phyloP scores from a whole-genome alignment of 768 basidiomycete genomes.

The Boletus sensibilis region DNA sequence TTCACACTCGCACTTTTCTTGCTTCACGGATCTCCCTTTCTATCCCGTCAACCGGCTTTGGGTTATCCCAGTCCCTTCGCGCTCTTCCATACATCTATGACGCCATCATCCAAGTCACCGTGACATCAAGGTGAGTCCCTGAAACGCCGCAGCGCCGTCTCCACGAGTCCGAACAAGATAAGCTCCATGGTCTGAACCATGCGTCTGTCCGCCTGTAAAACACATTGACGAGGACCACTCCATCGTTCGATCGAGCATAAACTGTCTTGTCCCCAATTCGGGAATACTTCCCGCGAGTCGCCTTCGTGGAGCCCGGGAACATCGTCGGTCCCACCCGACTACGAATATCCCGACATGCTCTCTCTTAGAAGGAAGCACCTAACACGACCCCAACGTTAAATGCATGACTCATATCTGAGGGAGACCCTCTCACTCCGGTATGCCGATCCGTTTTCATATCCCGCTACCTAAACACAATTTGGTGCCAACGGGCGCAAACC shows the following conservation, averaged over 20 bases:
- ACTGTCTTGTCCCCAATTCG: not conserved
- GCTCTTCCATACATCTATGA: not conserved
- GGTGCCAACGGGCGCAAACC: constrained; percentile 10
- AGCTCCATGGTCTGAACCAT: constrained; percentile 12
- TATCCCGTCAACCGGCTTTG: not conserved
- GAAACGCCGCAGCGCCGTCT: constrained; percentile 27
- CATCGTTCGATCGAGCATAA: constrained; percentile 7
- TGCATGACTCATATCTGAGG: not conserved
- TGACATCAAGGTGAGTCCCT: constrained; percentile 9
- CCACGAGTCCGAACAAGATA: constrained; percentile 18
- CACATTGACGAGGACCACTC: constrained; percentile 13
- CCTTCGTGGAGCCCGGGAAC: not conserved
- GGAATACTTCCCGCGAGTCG: not conserved
- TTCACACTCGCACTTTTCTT: not conserved
- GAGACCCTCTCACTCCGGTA: not conserved
- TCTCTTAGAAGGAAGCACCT: not conserved
- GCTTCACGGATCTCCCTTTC: not conserved
- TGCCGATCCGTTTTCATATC: constrained; percentile 5
- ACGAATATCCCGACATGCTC: no score
- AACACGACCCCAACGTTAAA: constrained; percentile 2
- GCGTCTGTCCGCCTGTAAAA: constrained; percentile 15
- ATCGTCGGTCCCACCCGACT: no score
- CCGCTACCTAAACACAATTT: not conserved
- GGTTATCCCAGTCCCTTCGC: not conserved
- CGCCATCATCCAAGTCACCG: constrained; percentile 11